Percentiles rank a stretch among this genome's conserved stretches.
phyloP scores from a whole-genome alignment of 2,329 filamentous ascomycete genomes.

The Ceratocystiopsis brevicomis region DNA sequence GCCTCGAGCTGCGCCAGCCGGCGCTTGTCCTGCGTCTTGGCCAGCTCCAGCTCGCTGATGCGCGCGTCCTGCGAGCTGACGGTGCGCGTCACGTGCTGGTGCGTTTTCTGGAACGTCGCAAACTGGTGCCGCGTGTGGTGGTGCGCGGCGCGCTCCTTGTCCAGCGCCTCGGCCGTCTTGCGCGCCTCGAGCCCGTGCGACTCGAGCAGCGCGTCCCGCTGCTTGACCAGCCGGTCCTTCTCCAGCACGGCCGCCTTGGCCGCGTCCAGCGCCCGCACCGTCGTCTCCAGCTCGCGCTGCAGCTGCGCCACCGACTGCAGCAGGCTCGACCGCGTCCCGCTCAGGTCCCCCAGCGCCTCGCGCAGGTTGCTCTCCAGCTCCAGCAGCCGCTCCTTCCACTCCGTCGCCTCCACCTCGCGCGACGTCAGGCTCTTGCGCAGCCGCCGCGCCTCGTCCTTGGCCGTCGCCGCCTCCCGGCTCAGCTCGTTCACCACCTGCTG shows the following conservation, averaged over 20 bases:
- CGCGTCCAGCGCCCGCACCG: conserved; percentile 61
- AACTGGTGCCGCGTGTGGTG: conserved; percentile 75
- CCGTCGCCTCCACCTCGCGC: conserved; percentile 71
- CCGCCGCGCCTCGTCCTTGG: conserved; percentile 71
- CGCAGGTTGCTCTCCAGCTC: conserved; percentile 80
- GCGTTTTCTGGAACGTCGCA: conserved; percentile 72
- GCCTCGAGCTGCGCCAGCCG: conserved; percentile 59
- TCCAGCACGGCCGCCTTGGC: conserved; percentile 65
- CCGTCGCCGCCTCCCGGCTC: conserved; percentile 60
- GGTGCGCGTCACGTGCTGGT: conserved; percentile 71
- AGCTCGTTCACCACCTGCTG: conserved; percentile 87
- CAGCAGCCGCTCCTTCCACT: conserved; percentile 79
- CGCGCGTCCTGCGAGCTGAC: conserved; percentile 70
- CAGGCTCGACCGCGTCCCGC: conserved; percentile 67
- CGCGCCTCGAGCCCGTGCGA: conserved; percentile 72
- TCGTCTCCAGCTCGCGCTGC: conserved; percentile 72
- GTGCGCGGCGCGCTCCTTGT: conserved; percentile 73
- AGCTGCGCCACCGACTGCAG: conserved; percentile 77
- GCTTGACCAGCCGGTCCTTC: conserved; percentile 77
- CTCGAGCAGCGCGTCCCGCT: conserved; percentile 75
- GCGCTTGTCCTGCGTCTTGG: conserved; percentile 57
- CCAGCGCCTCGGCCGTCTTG: conserved; percentile 69
- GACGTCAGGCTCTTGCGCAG: conserved; percentile 67
- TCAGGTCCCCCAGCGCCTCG: conserved; percentile 71
- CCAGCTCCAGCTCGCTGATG: conserved; percentile 71